Conservation (phyloP, 352 stramenopile genomes). For the Phytophthora ramorum region DNA sequence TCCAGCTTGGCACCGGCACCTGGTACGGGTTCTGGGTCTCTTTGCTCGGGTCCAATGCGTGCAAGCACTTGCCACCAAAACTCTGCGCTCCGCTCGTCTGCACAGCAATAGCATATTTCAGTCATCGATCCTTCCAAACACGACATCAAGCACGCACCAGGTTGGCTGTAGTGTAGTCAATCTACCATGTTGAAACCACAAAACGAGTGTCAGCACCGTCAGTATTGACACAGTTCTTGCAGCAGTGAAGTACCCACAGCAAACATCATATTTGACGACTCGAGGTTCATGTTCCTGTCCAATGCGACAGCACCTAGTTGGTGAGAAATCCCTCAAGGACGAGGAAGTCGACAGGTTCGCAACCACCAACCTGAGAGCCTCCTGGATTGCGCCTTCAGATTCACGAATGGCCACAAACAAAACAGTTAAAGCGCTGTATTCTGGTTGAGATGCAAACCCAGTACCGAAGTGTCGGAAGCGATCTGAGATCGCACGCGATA, state of each 20-base stretch:
- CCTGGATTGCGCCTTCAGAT: conserved; percentile 30
- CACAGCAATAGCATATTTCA: conserved; percentile 35
- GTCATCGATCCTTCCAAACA: background rate
- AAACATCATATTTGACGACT: conserved; percentile 78
- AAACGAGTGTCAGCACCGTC: background rate
- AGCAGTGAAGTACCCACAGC: conserved; percentile 31
- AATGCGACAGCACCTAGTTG: background rate
- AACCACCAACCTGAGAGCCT: conserved; percentile 25
- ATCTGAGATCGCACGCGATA: conserved; percentile 37
- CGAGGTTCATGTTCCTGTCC: conserved; percentile 47
- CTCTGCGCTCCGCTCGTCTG: conserved; percentile 44
- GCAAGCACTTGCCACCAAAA: conserved; percentile 66
- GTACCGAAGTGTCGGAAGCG: conserved; percentile 37
- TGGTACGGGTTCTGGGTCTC: conserved; percentile 67
- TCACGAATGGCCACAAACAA: background rate
- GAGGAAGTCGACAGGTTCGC: background rate
- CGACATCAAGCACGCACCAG: conserved; percentile 18
- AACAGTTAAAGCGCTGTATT: background rate
- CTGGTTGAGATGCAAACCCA: background rate
- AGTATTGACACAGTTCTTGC: background rate
- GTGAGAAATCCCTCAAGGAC: background rate
- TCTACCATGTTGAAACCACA: conserved; percentile 21
- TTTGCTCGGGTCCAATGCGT: conserved; percentile 60
- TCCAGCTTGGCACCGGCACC: conserved; percentile 21
- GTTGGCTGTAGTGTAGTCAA: conserved; percentile 83